These are phyloP conservation scores for Lichenothelia convexa DNA, from an alignment of 495 filamentous ascomycete species.

Conservation along the genomic window DNA sequence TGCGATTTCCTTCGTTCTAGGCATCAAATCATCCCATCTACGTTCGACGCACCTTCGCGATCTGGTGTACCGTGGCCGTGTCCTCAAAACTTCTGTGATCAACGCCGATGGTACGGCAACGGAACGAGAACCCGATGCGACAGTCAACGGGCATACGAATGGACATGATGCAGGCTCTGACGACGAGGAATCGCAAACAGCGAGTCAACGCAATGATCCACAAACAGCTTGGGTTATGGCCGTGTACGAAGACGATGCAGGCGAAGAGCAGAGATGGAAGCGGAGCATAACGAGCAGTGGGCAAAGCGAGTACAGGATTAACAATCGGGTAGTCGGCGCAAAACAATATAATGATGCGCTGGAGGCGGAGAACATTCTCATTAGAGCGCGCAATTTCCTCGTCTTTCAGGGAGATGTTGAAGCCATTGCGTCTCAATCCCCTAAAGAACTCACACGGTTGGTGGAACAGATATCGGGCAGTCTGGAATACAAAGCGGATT, in stretches of 20 bases:
- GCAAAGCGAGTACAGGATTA: conserved; percentile 90
- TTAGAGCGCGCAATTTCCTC: conserved; percentile 93
- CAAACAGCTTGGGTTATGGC: conserved; percentile 97
- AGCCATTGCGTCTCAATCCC: conserved; percentile 86
- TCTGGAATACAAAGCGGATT: conserved; percentile 87
- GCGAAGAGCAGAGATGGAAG: conserved; percentile 91
- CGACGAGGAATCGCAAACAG: conserved; percentile 31
- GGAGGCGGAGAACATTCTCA: conserved; percentile 87
- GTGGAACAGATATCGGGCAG: conserved; percentile 97
- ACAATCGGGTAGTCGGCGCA: conserved; percentile 72
- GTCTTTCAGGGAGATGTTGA: conserved; percentile 98
- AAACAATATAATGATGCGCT: conserved; percentile 86
- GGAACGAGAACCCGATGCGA: conserved; percentile 16
- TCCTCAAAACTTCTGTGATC: conserved; percentile 77
- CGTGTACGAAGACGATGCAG: conserved; percentile 93
- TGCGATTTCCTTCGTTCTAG: conserved; percentile 96
- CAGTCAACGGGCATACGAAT: conserved; percentile 5
- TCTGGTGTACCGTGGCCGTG: conserved; percentile 87
- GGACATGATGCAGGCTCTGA: conserved; percentile 34
- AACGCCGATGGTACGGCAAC: conserved; percentile 65
- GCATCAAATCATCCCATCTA: conserved; percentile 93
- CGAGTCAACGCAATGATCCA: conserved; percentile 47
- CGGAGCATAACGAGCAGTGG: conserved; percentile 77
- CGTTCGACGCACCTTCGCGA: conserved; percentile 90
- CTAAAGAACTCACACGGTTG: conserved; percentile 79